Base-by-base conservation (phyloP, 176 grass and related monocot genomes). In the Puya raimondii region DNA sequence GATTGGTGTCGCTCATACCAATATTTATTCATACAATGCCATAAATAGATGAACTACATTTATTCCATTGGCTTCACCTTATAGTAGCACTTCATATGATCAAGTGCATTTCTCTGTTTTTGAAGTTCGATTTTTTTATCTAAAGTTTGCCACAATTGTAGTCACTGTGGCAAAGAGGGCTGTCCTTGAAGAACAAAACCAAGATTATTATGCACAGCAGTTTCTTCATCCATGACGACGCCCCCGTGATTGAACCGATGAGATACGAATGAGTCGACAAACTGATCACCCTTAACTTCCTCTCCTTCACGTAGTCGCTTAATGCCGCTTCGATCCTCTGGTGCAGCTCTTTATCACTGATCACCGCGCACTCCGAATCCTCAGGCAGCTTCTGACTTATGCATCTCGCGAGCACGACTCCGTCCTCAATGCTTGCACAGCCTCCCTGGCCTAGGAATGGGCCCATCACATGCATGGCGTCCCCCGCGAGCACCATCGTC, bases 401-500 rank as follows among this genome's bases (percentile, higher is more conserved):
- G 83, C 23, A 0, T 29, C 89, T 73, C 2, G 82, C 73, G 23
- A 86, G 63, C 11, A 88, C 85, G 8, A 92, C 0, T 0, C 70
- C 74, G 16, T 88, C 80, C 63, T 92, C 85, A 0, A 88, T 50
- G 6, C 70, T 64, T 0, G 77, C 23, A 0, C 70, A 66, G 10
- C 85, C 89, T 1, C 89, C 89, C 71, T 92, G 82, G 67, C 85
- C 77, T 2, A 86, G 64, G 76, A 79, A 86, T 14, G 76, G 71
- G 0, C 82, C 82, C 80, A 83, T 86, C n/a, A 27, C 76, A 50
- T 92, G 89, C 82, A 88, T 83, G 2, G 90, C 80, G 56, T 88
- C 86, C 2, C 90, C 82, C 4, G 82, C 85, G 8, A 92, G 68
- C 0, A 77, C 74, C 67, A 78, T 79, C 12, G 65, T 70, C 63